phyloP scores from a whole-genome alignment of 2,329 filamentous ascomycete genomes.

The Trichoderma koningii region DNA sequence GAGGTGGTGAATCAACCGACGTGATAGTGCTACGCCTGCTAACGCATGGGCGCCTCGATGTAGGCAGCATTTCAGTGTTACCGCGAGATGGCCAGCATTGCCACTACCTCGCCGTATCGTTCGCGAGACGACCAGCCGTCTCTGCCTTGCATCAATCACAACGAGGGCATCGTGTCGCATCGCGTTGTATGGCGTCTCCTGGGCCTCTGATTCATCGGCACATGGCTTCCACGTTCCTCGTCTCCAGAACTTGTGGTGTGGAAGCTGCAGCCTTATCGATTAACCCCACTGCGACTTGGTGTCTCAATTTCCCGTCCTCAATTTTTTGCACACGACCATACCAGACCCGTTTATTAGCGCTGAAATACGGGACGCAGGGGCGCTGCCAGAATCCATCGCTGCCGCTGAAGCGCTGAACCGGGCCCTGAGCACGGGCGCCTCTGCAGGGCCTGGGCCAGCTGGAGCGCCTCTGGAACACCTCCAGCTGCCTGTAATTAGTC shows the following conservation, averaged over 20 bases:
- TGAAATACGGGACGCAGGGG: slow-evolving; percentile 6
- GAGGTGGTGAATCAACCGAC: no score
- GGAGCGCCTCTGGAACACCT: slow-evolving; percentile 13
- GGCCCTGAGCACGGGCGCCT: slow-evolving; percentile 10
- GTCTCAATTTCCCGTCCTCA: not conserved
- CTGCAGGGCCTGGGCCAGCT: slow-evolving; percentile 11
- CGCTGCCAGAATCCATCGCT: not conserved
- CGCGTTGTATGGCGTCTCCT: not conserved
- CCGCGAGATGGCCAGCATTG: not conserved
- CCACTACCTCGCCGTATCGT: not conserved
- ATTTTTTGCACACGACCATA: not conserved
- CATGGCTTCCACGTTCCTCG: slow-evolving; percentile 18
- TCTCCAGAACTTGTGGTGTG: not conserved
- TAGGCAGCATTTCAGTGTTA: not conserved
- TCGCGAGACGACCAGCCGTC: not conserved
- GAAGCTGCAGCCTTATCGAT: slow-evolving; percentile 22
- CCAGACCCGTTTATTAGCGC: not conserved
- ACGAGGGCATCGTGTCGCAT: not conserved
- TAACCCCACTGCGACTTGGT: slow-evolving; percentile 8
- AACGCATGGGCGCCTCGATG: not conserved
- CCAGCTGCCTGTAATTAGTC: not conserved
- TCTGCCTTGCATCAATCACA: not conserved
- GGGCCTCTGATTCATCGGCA: slow-evolving; percentile 5
- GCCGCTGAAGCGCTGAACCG: slow-evolving; percentile 15
- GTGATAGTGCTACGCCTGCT: not conserved